Evolutionary conservation across 768 basidiomycete genomes (phyloP).

Genomic region (Tricholoma matsutake): DNA sequence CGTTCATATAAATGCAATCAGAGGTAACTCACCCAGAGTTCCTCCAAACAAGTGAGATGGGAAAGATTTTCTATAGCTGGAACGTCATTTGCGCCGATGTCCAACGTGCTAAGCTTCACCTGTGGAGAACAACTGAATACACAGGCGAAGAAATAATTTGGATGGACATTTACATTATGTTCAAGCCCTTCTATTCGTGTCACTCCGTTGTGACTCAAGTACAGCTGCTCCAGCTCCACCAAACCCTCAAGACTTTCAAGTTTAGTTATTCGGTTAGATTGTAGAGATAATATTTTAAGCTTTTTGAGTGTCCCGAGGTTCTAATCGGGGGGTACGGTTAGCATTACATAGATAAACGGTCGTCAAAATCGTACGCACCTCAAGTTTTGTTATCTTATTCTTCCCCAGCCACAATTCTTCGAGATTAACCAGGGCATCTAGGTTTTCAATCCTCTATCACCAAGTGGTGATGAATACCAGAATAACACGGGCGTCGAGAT

Average conservation of each 20-base stretch:
- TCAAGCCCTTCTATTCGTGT: conserved; percentile 81
- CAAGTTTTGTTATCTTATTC: conserved; percentile 90
- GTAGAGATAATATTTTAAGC: conserved; percentile 83
- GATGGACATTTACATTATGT: conserved; percentile 58
- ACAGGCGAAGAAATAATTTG: neutral
- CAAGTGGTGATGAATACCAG: neutral
- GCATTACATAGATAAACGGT: neutral
- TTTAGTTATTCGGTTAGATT: conserved; percentile 90
- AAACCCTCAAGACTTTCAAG: conserved; percentile 79
- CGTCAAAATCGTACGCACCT: conserved; percentile 42
- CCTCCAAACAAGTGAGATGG: conserved; percentile 75
- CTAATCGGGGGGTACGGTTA: conserved; percentile 34
- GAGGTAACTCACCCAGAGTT: conserved; percentile 79
- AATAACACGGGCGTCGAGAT: neutral
- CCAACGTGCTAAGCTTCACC: conserved; percentile 78
- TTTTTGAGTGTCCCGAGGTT: conserved; percentile 66
- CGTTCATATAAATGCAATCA: neutral
- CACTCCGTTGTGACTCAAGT: conserved; percentile 93
- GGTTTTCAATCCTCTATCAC: conserved; percentile 77
- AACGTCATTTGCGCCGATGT: conserved; percentile 85
- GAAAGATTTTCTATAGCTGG: conserved; percentile 76
- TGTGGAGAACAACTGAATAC: conserved; percentile 17
- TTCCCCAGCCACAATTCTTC: conserved; percentile 97
- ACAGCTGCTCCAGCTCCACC: conserved; percentile 79
- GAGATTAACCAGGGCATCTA: conserved; percentile 76